Evolutionary conservation across 2,329 filamentous ascomycete species (phyloP).

Genomic region (Colletotrichum shisoi): DNA sequence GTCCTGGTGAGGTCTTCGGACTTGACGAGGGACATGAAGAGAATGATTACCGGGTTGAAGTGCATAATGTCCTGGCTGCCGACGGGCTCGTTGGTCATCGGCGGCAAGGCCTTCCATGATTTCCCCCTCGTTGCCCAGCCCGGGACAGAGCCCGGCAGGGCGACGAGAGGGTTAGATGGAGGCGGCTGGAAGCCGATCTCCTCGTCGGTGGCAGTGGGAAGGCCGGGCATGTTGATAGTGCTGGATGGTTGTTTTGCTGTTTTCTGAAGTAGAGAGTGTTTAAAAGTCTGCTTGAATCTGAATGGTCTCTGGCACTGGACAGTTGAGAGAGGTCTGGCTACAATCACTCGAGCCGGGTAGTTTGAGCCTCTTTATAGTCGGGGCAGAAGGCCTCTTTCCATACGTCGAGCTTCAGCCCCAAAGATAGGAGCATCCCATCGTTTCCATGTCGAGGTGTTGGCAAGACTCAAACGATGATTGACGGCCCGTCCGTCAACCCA

Average conservation of each 20-base stretch:
- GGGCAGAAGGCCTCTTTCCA: neutral
- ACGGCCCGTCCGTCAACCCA: neutral
- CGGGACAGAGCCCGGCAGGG: neutral
- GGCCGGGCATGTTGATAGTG: slow-evolving; percentile 33
- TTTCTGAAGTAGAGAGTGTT: neutral
- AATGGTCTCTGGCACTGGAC: neutral
- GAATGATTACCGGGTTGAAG: slow-evolving; percentile 42
- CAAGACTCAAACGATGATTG: no score
- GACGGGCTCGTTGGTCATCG: slow-evolving; percentile 19
- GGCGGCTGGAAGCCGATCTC: slow-evolving; percentile 42
- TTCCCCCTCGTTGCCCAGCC: neutral
- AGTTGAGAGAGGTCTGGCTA: neutral
- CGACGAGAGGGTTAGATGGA: slow-evolving; percentile 10
- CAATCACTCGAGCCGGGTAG: neutral
- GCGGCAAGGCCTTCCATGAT: slow-evolving; percentile 3
- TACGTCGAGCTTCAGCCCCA: neutral
- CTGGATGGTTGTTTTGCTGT: no score
- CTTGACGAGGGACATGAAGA: slow-evolving; percentile 40
- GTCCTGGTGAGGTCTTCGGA: slow-evolving; percentile 36
- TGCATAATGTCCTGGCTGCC: slow-evolving; percentile 25
- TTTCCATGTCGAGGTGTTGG: neutral
- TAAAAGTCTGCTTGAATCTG: neutral
- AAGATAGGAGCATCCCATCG: no score
- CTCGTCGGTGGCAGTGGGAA: slow-evolving; percentile 42
- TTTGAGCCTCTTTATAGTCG: neutral